phyloP scores from a whole-genome alignment of 306 rosid genomes.

The Ceratonia siliqua region DNA sequence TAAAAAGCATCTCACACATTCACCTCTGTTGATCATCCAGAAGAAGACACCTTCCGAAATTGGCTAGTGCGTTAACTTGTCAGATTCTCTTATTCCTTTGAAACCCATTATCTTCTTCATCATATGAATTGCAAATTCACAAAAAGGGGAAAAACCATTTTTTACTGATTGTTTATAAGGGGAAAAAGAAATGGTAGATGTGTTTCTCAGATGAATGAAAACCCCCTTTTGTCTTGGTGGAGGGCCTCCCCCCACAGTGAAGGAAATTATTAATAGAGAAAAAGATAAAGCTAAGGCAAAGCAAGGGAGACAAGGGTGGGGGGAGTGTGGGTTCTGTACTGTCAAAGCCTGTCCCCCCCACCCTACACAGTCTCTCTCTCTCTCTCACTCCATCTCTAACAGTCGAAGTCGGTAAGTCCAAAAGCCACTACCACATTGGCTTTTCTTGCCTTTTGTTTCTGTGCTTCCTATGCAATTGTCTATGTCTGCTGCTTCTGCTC shows the following conservation, averaged over 20 bases:
- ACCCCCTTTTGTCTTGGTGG: conserved; percentile 66
- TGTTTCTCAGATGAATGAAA: conserved; percentile 37
- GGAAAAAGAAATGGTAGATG: not conserved
- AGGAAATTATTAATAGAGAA: conserved; percentile 46
- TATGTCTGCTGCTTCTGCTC: conserved; percentile 71
- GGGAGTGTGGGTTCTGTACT: conserved; percentile 78
- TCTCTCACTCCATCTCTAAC: conserved; percentile 44
- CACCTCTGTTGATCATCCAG: not conserved
- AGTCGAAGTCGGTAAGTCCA: conserved; percentile 47
- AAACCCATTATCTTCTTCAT: not conserved
- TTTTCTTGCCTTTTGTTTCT: conserved; percentile 76
- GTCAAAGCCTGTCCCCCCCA: conserved; percentile 86
- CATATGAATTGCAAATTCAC: not conserved
- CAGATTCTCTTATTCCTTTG: conserved; percentile 21
- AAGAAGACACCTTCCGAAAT: not conserved
- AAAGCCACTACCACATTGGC: conserved; percentile 69
- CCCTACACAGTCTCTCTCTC: conserved; percentile 61
- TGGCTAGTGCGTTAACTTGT: not conserved
- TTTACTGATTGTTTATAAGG: not conserved
- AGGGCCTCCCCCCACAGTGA: conserved; percentile 62
- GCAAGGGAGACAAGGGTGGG: conserved; percentile 53
- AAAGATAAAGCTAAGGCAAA: conserved; percentile 50
- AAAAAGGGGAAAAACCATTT: not conserved
- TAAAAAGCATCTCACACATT: too few species aligned
- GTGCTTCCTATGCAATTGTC: conserved; percentile 82